A percentile compares a stretch with the other conserved stretches of the same genome.
These are phyloP conservation scores for Agroathelia rolfsii DNA, from an alignment of 1,284 basidiomycete species.

Conservation along the genomic window DNA sequence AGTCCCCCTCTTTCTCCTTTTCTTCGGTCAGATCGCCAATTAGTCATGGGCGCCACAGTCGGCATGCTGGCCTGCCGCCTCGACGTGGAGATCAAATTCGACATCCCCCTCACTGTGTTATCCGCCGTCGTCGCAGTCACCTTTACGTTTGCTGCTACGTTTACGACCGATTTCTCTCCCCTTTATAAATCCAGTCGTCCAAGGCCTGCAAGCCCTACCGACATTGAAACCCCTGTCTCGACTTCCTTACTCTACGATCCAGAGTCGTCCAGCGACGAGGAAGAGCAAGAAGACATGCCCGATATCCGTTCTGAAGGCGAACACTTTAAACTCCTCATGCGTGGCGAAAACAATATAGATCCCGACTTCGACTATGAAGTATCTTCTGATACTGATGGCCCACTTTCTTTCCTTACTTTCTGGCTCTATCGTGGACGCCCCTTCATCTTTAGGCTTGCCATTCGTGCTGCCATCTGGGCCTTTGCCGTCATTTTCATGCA, in stretches of 20 bases:
- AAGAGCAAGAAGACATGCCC: too few species aligned
- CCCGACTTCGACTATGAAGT: too few species aligned
- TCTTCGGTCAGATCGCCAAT: neutral
- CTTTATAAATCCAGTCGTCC: too few species aligned
- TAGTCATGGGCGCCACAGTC: conserved; percentile 10
- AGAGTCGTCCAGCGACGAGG: too few species aligned
- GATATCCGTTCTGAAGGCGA: too few species aligned
- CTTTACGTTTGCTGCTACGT: conserved; percentile 9
- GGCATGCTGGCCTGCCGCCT: conserved; percentile 23
- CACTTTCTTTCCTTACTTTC: conserved; percentile 8
- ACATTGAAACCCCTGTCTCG: too few species aligned
- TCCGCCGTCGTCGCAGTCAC: conserved; percentile 20
- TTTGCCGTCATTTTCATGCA: conserved; percentile 22
- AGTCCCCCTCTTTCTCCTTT: conserved; percentile 7
- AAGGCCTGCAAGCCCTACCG: conserved; percentile 15
- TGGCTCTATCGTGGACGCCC: conserved; percentile 7
- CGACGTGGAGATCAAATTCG: conserved; percentile 18
- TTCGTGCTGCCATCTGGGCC: conserved; percentile 19
- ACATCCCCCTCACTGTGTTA: conserved; percentile 17
- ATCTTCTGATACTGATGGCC: too few species aligned
- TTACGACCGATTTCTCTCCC: neutral
- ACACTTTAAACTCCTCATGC: too few species aligned
- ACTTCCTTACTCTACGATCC: too few species aligned
- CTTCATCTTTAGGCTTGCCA: conserved; percentile 13
- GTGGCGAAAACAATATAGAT: too few species aligned